phyloP scores from a whole-genome alignment of 495 filamentous ascomycete genomes.

The Evansstolkia leycettana region DNA sequence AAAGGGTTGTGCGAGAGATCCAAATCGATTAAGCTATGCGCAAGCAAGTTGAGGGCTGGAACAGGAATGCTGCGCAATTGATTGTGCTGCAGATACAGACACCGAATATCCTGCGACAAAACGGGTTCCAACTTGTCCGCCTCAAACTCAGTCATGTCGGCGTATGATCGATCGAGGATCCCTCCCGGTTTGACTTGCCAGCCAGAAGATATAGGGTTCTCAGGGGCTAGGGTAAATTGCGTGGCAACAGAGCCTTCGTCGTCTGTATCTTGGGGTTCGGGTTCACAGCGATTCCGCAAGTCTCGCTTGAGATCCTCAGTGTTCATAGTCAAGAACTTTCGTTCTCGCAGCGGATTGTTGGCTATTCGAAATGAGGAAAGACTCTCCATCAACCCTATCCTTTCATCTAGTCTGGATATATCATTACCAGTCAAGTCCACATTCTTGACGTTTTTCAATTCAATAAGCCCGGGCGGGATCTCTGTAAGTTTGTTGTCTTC shows the following conservation, averaged over 20 bases:
- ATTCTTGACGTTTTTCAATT: conserved; percentile 51
- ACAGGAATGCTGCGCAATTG: conserved; percentile 53
- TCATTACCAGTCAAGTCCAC: conserved; percentile 79
- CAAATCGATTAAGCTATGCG: conserved; percentile 55
- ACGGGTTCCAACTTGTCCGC: conserved; percentile 33
- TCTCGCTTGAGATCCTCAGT: conserved; percentile 74
- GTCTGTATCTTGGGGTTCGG: conserved; percentile 32
- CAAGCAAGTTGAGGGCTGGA: conserved; percentile 51
- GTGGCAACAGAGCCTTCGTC: conserved; percentile 32
- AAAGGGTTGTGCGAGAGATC: conserved; percentile 75
- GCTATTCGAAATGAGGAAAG: conserved; percentile 60
- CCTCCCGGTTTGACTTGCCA: conserved; percentile 63
- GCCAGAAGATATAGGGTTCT: conserved; percentile 19
- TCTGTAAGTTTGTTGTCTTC: conserved; percentile 68
- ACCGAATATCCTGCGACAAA: conserved; percentile 31
- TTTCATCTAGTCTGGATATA: conserved; percentile 59
- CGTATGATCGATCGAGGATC: conserved; percentile 59
- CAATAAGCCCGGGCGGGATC: conserved; percentile 62
- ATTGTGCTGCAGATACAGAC: conserved; percentile 65
- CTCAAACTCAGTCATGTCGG: conserved; percentile 40
- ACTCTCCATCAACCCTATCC: conserved; percentile 68
- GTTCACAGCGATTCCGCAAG: conserved; percentile 56
- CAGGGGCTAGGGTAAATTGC: conserved; percentile 32
- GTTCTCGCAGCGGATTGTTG: conserved; percentile 80
- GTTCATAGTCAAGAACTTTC: conserved; percentile 66